Base-by-base conservation (phyloP, 768 basidiomycete genomes). In the Amanita brunnescens region DNA sequence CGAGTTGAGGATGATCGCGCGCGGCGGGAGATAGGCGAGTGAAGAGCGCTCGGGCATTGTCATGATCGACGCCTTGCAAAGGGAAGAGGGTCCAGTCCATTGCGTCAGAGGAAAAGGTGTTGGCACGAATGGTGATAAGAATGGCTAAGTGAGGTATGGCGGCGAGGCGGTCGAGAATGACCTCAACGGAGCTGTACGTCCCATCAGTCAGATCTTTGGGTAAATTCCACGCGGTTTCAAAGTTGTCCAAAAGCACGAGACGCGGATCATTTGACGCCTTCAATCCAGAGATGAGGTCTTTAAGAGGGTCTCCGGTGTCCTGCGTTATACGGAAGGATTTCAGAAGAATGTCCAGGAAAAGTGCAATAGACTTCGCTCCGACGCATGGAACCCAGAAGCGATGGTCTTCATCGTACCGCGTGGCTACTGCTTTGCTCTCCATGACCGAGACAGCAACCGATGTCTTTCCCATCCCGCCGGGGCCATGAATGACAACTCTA, bases 401-500 rank as follows among this genome's bases (percentile, higher is more conserved):
- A n/a, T n/a, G n/a, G n/a, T n/a, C n/a, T n/a, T n/a, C n/a, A n/a
- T 8, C 29, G 3, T 55, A 35, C 20, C 56, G 51, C 7, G 69
- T 51, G 8, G 46, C 39, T 16, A 52, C 26, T 24, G 62, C 53
- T 29, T 66, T 57, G 33, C 12, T 32, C 30, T 32, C 30, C 30
- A 65, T 59, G 16, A 70, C 62, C 4, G 65, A 64, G 6, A 69
- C 59, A 1, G 71, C 67, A 26, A 66, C 54, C 71, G 70, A 2
- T 68, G n/a, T n/a, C n/a, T n/a, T n/a, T n/a, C n/a, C n/a, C n/a
- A n/a, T n/a, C n/a, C n/a, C n/a, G n/a, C n/a, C 71, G 3, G 61
- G 56, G 13, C 64, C 64, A 7, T 61, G 59, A 24, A 65, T 53
- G 41, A 58, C 58, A 21, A 64, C 44, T 3, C 56, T 55, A 10